Evolutionary conservation across 805 yeast genomes (phyloP).

Genomic region (Metschnikowia shivogae): DNA sequence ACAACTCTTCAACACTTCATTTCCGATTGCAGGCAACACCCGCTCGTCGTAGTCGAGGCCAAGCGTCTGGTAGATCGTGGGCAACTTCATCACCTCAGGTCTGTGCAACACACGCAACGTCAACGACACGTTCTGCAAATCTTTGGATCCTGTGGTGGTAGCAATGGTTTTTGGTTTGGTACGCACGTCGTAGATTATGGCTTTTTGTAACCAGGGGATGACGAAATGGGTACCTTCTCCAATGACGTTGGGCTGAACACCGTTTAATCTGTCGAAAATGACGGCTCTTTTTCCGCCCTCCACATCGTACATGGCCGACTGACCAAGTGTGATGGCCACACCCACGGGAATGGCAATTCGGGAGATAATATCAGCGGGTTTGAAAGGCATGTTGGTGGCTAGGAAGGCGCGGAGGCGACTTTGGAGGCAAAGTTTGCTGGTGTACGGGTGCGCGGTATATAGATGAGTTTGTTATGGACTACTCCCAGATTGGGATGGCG

Average conservation of each 20-base stretch:
- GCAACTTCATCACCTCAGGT: conserved; percentile 82
- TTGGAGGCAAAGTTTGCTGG: conserved; percentile 5
- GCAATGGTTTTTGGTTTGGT: conserved; percentile 97
- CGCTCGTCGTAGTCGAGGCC: conserved; percentile 95
- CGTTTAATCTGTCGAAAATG: conserved; percentile 84
- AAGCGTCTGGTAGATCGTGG: conserved; percentile 81
- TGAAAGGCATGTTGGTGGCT: conserved; percentile 17
- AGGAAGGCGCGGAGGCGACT: background rate
- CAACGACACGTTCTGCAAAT: conserved; percentile 90
- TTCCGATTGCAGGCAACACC: conserved; percentile 88
- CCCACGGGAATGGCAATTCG: conserved; percentile 69
- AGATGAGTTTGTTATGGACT: background rate
- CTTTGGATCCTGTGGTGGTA: conserved; percentile 95
- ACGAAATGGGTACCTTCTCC: conserved; percentile 98
- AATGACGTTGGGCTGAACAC: conserved; percentile 82
- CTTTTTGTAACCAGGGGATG: conserved; percentile 92
- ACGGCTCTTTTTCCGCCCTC: conserved; percentile 96
- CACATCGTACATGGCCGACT: conserved; percentile 87
- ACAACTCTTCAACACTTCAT: conserved; percentile 82
- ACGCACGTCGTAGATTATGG: conserved; percentile 88
- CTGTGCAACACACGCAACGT: conserved; percentile 91
- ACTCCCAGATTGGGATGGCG: no score
- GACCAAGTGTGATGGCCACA: conserved; percentile 63
- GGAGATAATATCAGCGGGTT: conserved; percentile 35
- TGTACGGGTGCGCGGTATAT: conserved; percentile 6